A percentile compares a stretch with the other conserved stretches of the same genome.
Evolutionary conservation across 805 yeast genomes (phyloP).

Genomic region (Scheffersomyces ergatensis): DNA sequence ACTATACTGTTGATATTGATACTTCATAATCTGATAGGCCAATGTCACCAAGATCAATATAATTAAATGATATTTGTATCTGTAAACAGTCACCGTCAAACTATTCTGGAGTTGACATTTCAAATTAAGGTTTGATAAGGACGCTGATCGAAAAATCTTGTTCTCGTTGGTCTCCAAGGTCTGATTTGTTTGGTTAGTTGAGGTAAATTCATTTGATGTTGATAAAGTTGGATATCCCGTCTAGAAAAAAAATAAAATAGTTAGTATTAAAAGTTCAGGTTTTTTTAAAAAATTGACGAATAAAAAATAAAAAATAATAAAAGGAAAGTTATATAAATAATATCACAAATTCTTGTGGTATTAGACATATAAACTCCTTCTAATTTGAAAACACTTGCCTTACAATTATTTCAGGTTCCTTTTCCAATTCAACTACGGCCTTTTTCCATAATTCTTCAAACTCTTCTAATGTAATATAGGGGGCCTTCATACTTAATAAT

Average conservation of each 20-base stretch:
- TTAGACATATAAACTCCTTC: neutral
- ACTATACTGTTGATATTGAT: conserved; percentile 34
- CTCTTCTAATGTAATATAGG: conserved; percentile 54
- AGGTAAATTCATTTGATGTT: conserved; percentile 17
- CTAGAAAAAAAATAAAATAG: conserved; percentile 11
- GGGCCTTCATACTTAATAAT: conserved; percentile 45
- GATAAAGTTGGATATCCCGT: conserved; percentile 8
- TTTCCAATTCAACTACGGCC: conserved; percentile 58
- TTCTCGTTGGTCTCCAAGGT: conserved; percentile 21
- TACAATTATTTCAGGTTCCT: conserved; percentile 70
- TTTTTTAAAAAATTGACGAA: too few relatives aligned
- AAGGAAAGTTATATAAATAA: conserved; percentile 2
- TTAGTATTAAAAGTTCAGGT: conserved; percentile 22
- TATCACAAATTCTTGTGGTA: conserved; percentile 16
- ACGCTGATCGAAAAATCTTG: conserved; percentile 70
- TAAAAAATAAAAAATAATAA: conserved; percentile 1
- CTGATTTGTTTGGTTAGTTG: conserved; percentile 30
- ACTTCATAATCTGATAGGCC: conserved; percentile 22
- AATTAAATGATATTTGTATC: conserved; percentile 19
- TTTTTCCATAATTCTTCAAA: conserved; percentile 74
- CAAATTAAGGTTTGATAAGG: conserved; percentile 59
- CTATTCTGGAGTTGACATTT: conserved; percentile 57
- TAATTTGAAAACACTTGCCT: conserved; percentile 54
- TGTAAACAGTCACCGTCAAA: conserved; percentile 34
- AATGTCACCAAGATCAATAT: conserved; percentile 12